phyloP scores from a whole-genome alignment of 345 rosid species.

The Dimocarpus longan region DNA sequence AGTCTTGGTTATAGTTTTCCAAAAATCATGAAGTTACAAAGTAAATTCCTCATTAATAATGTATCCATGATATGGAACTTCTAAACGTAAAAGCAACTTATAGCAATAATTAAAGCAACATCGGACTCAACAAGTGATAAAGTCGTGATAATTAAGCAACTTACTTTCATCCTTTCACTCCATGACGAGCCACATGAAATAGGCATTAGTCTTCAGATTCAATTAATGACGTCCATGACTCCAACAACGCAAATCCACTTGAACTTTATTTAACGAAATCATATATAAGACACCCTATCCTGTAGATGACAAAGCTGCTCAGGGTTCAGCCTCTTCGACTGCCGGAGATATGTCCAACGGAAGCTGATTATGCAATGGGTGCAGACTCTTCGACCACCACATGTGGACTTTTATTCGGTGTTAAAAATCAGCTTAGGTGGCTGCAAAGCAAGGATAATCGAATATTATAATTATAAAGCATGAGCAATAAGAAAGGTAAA shows the following conservation, averaged over 20 bases:
- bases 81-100: not conserved
- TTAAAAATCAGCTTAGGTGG: too few relatives aligned
- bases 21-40: not conserved
- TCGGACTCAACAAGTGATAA: conserved; percentile 1
- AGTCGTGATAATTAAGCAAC: conserved; percentile 15
- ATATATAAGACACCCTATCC: not conserved
- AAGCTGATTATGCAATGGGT: not conserved
- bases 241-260: conserved; percentile 30
- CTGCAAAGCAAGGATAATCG: too few relatives aligned
- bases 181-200: conserved; percentile 65
- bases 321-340: not conserved
- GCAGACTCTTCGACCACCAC: not conserved
- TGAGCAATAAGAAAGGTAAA: too few relatives aligned
- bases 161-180: conserved; percentile 64
- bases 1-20: not conserved
- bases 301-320: not conserved
- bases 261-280: not conserved
- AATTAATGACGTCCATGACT: not conserved
- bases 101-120: not conserved
- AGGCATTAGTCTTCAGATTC: conserved; percentile 62
- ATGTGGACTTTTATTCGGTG: too few relatives aligned
- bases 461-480: too few relatives aligned
- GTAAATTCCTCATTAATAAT: not conserved
- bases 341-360: not conserved
- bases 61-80: not conserved